These are phyloP conservation scores for Pleoardoris graminearum DNA, from an alignment of 2,329 filamentous ascomycete genomes.

Conservation along the genomic window DNA sequence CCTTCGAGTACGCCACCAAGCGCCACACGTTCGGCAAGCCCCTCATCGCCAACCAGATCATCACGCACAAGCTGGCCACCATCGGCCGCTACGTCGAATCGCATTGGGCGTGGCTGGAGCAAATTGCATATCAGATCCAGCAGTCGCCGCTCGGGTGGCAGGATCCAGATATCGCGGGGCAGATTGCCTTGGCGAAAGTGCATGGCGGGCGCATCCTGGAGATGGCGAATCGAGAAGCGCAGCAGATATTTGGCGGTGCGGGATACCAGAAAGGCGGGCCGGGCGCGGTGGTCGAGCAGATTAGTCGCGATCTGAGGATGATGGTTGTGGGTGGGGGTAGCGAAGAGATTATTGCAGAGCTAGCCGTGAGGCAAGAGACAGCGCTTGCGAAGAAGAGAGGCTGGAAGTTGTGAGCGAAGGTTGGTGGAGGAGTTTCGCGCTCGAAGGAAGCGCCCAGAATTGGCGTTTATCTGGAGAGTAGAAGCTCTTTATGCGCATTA, in stretches of 20 bases:
- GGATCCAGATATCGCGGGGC: slow-evolving; percentile 44
- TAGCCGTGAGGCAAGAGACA: slow-evolving; percentile 56
- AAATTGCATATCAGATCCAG: slow-evolving; percentile 33
- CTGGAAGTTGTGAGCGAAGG: slow-evolving; percentile 47
- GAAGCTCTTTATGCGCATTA: background rate
- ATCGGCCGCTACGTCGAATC: slow-evolving; percentile 35
- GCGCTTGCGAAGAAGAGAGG: slow-evolving; percentile 46
- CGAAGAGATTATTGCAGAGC: slow-evolving; percentile 59
- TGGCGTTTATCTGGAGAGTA: background rate
- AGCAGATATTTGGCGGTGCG: slow-evolving; percentile 59
- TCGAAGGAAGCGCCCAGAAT: background rate
- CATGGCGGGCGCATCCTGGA: slow-evolving; percentile 56
- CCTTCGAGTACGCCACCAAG: slow-evolving; percentile 34
- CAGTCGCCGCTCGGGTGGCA: slow-evolving; percentile 47
- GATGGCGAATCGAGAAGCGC: slow-evolving; percentile 56
- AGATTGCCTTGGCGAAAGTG: slow-evolving; percentile 52
- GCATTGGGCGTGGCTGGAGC: slow-evolving; percentile 36
- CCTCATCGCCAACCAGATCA: slow-evolving; percentile 39
- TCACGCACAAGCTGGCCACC: slow-evolving; percentile 38
- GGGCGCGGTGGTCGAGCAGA: slow-evolving; percentile 57
- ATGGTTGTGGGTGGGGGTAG: slow-evolving; percentile 59
- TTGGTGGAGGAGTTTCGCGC: background rate
- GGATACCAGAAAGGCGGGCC: slow-evolving; percentile 57
- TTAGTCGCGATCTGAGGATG: slow-evolving; percentile 57
- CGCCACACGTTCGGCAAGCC: slow-evolving; percentile 38